phyloP scores from a whole-genome alignment of 2,329 filamentous ascomycete species.

The Xylariaceae sp. region DNA sequence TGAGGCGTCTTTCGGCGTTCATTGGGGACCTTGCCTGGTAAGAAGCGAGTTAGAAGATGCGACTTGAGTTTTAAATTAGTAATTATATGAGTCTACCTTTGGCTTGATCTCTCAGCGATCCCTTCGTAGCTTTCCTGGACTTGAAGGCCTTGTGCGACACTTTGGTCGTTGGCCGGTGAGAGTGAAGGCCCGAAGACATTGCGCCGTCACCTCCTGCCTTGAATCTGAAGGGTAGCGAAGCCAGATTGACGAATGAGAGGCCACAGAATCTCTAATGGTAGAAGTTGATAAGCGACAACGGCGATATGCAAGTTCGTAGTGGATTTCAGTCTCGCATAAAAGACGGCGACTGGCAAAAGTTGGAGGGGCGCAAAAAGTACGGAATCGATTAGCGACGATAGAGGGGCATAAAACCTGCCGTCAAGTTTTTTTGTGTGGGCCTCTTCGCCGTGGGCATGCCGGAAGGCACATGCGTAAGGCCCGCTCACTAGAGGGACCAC shows the following conservation, averaged over 20 bases:
- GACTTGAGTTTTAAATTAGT: neutral
- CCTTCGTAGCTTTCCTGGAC: conserved; percentile 83
- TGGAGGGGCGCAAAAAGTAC: conserved; percentile 15
- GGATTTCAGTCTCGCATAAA: neutral
- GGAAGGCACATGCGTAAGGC: too few species aligned
- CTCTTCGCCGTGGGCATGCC: conserved; percentile 8
- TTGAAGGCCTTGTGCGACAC: conserved; percentile 85
- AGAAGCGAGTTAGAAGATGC: neutral
- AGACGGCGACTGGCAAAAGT: conserved; percentile 6
- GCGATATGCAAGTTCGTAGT: neutral
- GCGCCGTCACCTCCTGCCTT: conserved; percentile 70
- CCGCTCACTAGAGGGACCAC: too few species aligned
- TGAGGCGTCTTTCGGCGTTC: conserved; percentile 87
- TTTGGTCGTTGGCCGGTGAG: conserved; percentile 92
- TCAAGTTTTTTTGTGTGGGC: conserved; percentile 9
- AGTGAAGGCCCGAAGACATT: conserved; percentile 73
- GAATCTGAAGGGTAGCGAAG: conserved; percentile 77
- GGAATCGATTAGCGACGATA: conserved; percentile 17
- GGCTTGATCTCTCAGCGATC: conserved; percentile 72
- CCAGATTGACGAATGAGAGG: conserved; percentile 44
- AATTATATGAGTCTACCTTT: conserved; percentile 57
- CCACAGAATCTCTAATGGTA: neutral
- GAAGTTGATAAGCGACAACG: neutral
- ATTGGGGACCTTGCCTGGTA: conserved; percentile 67
- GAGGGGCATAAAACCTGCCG: conserved; percentile 14